Conservation (phyloP, 2,329 filamentous ascomycete species). For the Trichophyton verrucosum region DNA sequence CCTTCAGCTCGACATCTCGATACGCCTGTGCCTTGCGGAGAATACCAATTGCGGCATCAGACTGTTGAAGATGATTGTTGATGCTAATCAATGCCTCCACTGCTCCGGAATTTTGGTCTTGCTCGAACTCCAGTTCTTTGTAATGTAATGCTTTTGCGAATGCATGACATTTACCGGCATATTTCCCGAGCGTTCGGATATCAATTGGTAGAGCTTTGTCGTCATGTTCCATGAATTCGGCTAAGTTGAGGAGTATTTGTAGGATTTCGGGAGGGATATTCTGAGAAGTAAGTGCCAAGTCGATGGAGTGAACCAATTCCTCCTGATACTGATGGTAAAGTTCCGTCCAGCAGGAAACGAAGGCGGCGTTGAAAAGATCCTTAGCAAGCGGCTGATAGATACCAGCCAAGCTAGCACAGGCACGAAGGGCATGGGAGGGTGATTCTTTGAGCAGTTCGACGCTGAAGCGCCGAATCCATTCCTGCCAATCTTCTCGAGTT, state of each 20-base stretch:
- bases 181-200: slow-evolving; percentile 83
- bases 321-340: slow-evolving; percentile 95
- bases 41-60: slow-evolving; percentile 95
- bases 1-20: slow-evolving; percentile 86
- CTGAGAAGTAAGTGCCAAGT: slow-evolving; percentile 85
- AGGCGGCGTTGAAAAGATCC: slow-evolving; percentile 95
- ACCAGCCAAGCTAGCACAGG: slow-evolving; percentile 81
- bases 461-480: slow-evolving; percentile 95
- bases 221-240: slow-evolving; percentile 99
- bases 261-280: slow-evolving; percentile 94
- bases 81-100: slow-evolving; percentile 98
- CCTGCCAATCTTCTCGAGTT: slow-evolving; percentile 97
- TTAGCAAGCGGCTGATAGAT: slow-evolving; percentile 84
- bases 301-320: slow-evolving; percentile 88
- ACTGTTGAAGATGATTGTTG: slow-evolving; percentile 98
- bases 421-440: slow-evolving; percentile 85
- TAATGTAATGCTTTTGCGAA: slow-evolving; percentile 98
- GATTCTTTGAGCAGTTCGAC: slow-evolving; percentile 91
- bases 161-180: slow-evolving; percentile 91
- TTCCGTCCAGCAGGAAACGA: slow-evolving; percentile 98
- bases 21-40: slow-evolving; percentile 91
- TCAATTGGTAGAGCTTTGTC: slow-evolving; percentile 97
- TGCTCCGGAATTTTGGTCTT: slow-evolving; percentile 88
- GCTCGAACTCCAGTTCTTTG: slow-evolving; percentile 95
- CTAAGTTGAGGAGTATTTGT: slow-evolving; percentile 84